Evolutionary conservation across 2,329 filamentous ascomycete genomes (phyloP).

Genomic region (Rutstroemia sp.): DNA sequence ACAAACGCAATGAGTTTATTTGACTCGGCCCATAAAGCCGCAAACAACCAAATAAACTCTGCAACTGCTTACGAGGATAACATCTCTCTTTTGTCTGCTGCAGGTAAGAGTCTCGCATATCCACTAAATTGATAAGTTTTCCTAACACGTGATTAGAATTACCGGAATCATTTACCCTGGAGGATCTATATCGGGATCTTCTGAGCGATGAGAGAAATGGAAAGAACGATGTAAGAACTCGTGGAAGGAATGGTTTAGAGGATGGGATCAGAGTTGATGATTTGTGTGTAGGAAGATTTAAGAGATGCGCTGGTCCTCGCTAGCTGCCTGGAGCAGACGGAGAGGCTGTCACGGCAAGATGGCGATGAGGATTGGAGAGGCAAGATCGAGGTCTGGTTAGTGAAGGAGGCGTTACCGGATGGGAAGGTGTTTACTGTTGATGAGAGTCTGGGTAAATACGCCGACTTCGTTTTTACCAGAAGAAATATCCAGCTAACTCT

Average conservation of each 20-base stretch:
- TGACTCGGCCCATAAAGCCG: neutral
- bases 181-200: constrained; percentile 12
- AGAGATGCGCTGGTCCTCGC: constrained; percentile 20
- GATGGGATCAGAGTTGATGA: neutral
- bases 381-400: constrained; percentile 19
- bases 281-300: constrained; percentile 14
- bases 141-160: constrained; percentile 3
- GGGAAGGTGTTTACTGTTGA: constrained; percentile 16
- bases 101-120: neutral
- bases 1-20: neutral
- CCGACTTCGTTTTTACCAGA: neutral
- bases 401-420: constrained; percentile 21
- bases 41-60: neutral
- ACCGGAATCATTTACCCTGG: neutral
- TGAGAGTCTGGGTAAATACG: constrained; percentile 18
- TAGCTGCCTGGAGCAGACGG: constrained; percentile 17
- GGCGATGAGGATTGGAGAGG: constrained; percentile 11
- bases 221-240: constrained; percentile 5
- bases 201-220: neutral
- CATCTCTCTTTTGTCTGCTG: neutral
- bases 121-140: neutral
- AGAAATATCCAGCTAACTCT: neutral
- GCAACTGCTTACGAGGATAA: neutral
- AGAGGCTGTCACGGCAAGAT: constrained; percentile 6
- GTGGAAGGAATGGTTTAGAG: neutral